Base-by-base conservation (phyloP, 164 flowering plant genomes). In the Litsea cubeba region DNA sequence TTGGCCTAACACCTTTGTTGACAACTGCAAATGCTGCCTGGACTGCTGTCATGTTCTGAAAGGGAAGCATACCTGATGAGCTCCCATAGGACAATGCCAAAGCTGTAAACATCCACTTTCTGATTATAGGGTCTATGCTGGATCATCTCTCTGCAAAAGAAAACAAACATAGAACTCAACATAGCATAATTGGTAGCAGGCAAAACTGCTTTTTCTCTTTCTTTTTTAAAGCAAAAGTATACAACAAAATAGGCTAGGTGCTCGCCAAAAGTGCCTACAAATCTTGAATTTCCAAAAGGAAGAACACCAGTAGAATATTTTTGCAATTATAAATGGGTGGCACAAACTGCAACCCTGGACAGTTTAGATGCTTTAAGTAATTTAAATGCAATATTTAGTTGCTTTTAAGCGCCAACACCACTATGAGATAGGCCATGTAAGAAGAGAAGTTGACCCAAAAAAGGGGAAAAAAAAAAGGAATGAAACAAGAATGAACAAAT, bases 11-110 rank as follows among this genome's bases (percentile, higher is more conserved):
- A 8, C 91, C 90, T 77, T 84, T 90, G 89, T 91, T 93, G 22
- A 94, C 98, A 6, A 94, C 98, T 6, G 97, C 95, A 82, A 92
- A 94, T 20, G 98, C 98, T 22, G 95, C 98, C 83, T 94, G 98
- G 66, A 94, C 97, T 0, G 98, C 94, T 1, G 94, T 92, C 98
- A 94, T 91, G 78, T 89, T 89, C 82, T 87, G 91, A 82, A 89
- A 94, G 0, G 98, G 98, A 71, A 94, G 92, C 85, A 81, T 68
- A 10, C 98, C 97, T 3, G 97, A 94, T 85, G 20, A 94, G 90
- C 74, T 94, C 98, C 98, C 98, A 94, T 25, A 94, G 87, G 17
- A 94, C 95, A 62, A 94, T 92, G 26, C 98, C 98, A 76, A 94
- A 94, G 83, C 98, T 92, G 77, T 94, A 94, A 11, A 94, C 95